Percentiles rank a stretch among this genome's conserved stretches.
These are phyloP conservation scores for Skeletonema marinoi DNA, from an alignment of 108 stramenopile genomes.

Conservation along the genomic window DNA sequence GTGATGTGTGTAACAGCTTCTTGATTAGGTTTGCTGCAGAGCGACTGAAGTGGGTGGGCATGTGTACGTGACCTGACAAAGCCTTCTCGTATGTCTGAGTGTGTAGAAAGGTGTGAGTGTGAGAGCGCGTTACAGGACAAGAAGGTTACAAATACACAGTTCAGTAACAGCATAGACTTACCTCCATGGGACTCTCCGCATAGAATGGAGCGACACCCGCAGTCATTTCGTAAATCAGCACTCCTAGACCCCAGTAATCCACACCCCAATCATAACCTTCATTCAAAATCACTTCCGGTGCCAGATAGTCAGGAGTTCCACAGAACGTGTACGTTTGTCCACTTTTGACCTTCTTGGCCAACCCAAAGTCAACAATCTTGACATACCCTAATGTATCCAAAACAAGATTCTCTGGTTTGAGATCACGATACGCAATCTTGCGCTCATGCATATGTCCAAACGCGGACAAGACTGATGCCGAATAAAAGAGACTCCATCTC, in stretches of 20 bases:
- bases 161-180: conserved; percentile 7
- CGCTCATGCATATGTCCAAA: conserved; percentile 65
- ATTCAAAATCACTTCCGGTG: conserved; percentile 76
- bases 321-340: conserved; percentile 71
- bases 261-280: conserved; percentile 83
- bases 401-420: conserved; percentile 79
- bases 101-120: neutral
- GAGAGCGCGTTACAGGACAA: neutral
- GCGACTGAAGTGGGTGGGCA: conserved; percentile 47
- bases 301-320: conserved; percentile 76
- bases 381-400: conserved; percentile 56
- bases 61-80: conserved; percentile 36
- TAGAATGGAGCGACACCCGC: conserved; percentile 75
- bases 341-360: conserved; percentile 60
- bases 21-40: conserved; percentile 64
- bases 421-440: conserved; percentile 69
- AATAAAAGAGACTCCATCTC: conserved; percentile 58
- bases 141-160: neutral
- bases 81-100: conserved; percentile 38
- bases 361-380: conserved; percentile 75
- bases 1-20: conserved; percentile 69
- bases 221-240: conserved; percentile 67
- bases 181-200: conserved; percentile 59
- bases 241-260: conserved; percentile 79
- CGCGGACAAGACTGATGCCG: conserved; percentile 56